A percentile compares a stretch with the other conserved stretches of the same genome.
Conservation (phyloP, 2,329 filamentous ascomycete genomes). For the Nothophoma quercina region DNA sequence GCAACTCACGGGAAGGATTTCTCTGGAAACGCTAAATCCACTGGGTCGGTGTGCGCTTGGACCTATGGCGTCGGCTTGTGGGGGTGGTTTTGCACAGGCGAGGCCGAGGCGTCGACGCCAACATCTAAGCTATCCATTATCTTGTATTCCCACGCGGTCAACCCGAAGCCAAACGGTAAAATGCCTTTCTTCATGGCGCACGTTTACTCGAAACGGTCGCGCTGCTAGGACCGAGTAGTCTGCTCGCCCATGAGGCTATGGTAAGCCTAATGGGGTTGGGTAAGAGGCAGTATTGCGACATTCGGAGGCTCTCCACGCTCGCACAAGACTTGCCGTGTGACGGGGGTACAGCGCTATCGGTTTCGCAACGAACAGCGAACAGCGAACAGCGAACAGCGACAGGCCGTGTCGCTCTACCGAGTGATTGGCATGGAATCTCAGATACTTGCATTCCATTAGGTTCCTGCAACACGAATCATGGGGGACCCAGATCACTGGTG, state of each 20-base stretch:
- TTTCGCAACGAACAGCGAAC: slow-evolving; percentile 28
- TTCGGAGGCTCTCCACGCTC: slow-evolving; percentile 10
- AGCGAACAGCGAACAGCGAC: slow-evolving; percentile 30
- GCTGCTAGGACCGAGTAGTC: slow-evolving; percentile 2
- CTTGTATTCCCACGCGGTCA: slow-evolving; percentile 13
- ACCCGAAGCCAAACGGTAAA: slow-evolving; percentile 10
- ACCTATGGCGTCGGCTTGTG: slow-evolving; percentile 13
- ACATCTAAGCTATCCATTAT: neutral
- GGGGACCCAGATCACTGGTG: slow-evolving; percentile 41
- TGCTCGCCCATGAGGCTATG: neutral
- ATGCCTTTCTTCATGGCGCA: neutral
- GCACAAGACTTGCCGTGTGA: slow-evolving; percentile 21
- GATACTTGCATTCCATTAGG: slow-evolving; percentile 16
- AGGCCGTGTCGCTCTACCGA: slow-evolving; percentile 24
- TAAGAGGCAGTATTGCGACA: slow-evolving; percentile 3
- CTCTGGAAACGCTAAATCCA: slow-evolving; percentile 18
- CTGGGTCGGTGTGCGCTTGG: slow-evolving; percentile 13
- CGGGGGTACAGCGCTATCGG: slow-evolving; percentile 35
- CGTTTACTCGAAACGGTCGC: slow-evolving; percentile 9
- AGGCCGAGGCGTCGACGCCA: slow-evolving; percentile 18
- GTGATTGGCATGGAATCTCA: slow-evolving; percentile 26
- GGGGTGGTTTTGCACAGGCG: slow-evolving; percentile 13
- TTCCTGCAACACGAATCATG: slow-evolving; percentile 21
- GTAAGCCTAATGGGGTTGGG: neutral
- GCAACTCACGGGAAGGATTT: slow-evolving; percentile 15